A percentile compares a stretch with the other conserved stretches of the same genome.
Conservation (phyloP, 2,329 filamentous ascomycete species). For the Dryadomyces quercivorus region DNA sequence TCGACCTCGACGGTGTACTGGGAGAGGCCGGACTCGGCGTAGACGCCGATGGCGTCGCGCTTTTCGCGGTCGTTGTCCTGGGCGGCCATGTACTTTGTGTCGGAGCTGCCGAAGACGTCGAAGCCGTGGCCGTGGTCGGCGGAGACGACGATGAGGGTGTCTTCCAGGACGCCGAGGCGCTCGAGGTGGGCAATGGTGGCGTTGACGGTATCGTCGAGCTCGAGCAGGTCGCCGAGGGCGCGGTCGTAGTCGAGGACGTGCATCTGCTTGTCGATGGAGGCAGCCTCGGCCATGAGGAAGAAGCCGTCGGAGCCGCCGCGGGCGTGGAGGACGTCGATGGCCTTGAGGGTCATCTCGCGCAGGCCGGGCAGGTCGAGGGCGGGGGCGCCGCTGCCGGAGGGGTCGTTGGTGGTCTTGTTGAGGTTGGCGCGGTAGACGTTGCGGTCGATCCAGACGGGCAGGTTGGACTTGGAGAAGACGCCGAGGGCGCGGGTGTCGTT, state of each 20-base stretch:
- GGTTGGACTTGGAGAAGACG: slow-evolving; percentile 62
- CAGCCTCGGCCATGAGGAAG: slow-evolving; percentile 81
- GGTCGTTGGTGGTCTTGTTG: slow-evolving; percentile 51
- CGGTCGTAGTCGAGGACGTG: slow-evolving; percentile 76
- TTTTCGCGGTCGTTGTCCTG: slow-evolving; percentile 57
- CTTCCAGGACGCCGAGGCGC: slow-evolving; percentile 52
- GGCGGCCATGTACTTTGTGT: slow-evolving; percentile 58
- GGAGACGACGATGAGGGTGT: slow-evolving; percentile 69
- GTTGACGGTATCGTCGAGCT: slow-evolving; percentile 72
- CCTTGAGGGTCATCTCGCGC: slow-evolving; percentile 84
- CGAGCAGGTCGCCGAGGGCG: slow-evolving; percentile 70
- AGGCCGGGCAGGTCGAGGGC: slow-evolving; percentile 69
- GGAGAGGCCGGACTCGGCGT: slow-evolving; percentile 60
- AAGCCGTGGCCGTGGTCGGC: slow-evolving; percentile 88
- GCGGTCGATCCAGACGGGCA: slow-evolving; percentile 78
- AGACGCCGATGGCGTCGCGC: slow-evolving; percentile 62
- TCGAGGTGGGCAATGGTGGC: slow-evolving; percentile 62
- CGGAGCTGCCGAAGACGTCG: slow-evolving; percentile 67
- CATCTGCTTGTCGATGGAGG: slow-evolving; percentile 85
- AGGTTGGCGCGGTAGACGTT: slow-evolving; percentile 69
- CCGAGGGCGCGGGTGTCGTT: slow-evolving; percentile 56
- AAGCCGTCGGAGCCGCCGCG: slow-evolving; percentile 59
- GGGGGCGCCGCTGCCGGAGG: slow-evolving; percentile 48
- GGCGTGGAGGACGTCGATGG: slow-evolving; percentile 63
- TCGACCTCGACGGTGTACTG: slow-evolving; percentile 54